Conservation (phyloP, 129 eudicot species). For the Flaveria brownii region DNA sequence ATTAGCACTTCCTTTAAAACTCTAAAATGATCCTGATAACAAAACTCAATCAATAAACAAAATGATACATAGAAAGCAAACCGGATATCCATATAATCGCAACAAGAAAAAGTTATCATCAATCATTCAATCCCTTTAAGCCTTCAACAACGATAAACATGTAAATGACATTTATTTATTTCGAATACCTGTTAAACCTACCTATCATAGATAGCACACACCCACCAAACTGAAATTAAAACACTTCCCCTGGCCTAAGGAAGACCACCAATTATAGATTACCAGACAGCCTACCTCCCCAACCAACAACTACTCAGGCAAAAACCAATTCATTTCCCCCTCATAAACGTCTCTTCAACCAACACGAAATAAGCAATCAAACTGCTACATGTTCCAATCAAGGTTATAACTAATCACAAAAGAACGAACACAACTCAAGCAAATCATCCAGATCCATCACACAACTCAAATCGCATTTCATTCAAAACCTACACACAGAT, state of each 20-base stretch:
- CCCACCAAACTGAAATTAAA: constrained; percentile 9
- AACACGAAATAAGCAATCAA: not conserved
- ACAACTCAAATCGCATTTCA: no score
- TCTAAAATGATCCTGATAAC: not conserved
- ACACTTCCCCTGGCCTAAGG: not conserved
- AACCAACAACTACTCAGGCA: not conserved
- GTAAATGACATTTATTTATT: not conserved
- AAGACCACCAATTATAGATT: not conserved
- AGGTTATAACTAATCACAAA: not conserved
- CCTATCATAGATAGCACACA: not conserved
- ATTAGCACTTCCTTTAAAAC: not conserved
- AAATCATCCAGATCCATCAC: not conserved
- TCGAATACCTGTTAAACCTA: constrained; percentile 1
- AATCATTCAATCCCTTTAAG: not conserved
- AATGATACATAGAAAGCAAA: not conserved
- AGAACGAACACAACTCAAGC: no score
- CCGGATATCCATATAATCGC: not conserved
- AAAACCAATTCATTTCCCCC: not conserved
- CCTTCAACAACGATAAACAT: not conserved
- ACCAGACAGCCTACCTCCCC: not conserved
- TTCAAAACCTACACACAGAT: no score
- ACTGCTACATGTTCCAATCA: not conserved
- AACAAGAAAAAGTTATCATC: not conserved
- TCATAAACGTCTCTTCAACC: not conserved
- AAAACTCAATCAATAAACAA: not conserved